These are phyloP conservation scores for Lagenaria siceraria DNA, from an alignment of 306 rosid species.

Conservation along the genomic window DNA sequence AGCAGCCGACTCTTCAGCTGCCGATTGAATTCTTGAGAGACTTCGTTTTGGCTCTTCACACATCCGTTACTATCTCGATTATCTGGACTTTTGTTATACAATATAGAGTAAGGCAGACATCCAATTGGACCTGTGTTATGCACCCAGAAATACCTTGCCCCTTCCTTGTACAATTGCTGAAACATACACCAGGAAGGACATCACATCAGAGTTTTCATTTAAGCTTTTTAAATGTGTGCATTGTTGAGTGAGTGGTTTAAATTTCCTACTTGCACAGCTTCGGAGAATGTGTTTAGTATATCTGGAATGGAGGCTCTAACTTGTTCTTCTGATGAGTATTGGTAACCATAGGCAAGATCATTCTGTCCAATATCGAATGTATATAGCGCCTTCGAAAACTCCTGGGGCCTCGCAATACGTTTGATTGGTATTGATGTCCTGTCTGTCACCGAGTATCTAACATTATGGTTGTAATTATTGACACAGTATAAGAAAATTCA, in stretches of 20 bases:
- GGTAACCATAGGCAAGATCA: slow-evolving; percentile 50
- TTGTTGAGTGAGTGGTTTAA: background rate
- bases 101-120: slow-evolving; percentile 49
- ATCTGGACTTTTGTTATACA: slow-evolving; percentile 33
- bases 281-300: slow-evolving; percentile 33
- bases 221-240: background rate
- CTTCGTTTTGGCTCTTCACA: slow-evolving; percentile 43
- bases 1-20: slow-evolving; percentile 41
- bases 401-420: slow-evolving; percentile 54
- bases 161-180: slow-evolving; percentile 58
- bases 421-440: slow-evolving; percentile 26
- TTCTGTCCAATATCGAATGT: slow-evolving; percentile 83
- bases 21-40: slow-evolving; percentile 67
- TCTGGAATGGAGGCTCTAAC: slow-evolving; percentile 52
- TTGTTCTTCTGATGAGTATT: slow-evolving; percentile 38
- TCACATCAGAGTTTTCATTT: background rate
- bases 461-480: background rate
- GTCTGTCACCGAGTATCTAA: slow-evolving; percentile 10
- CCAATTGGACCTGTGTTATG: slow-evolving; percentile 74
- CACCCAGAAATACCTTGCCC: slow-evolving; percentile 71
- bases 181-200: slow-evolving; percentile 9
- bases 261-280: slow-evolving; percentile 40
- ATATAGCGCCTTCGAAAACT: slow-evolving; percentile 59
- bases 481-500: background rate
- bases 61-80: slow-evolving; percentile 55